Evolutionary conservation across 345 rosid genomes (phyloP).

Genomic region (Populus alba): DNA sequence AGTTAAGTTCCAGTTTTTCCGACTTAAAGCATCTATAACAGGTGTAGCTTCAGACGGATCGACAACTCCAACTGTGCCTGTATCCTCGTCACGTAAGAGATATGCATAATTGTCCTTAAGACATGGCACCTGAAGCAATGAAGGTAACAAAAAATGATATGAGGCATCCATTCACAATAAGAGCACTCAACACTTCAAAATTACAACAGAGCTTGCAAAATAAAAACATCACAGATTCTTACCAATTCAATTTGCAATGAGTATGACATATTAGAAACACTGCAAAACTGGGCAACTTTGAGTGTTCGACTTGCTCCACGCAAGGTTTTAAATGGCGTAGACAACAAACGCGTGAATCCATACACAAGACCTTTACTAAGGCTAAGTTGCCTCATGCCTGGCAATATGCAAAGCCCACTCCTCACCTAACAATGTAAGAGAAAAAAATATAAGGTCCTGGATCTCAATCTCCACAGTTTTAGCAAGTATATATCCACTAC

Average conservation of each 20-base stretch:
- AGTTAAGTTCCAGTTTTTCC: slow-evolving; percentile 75
- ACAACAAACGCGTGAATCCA: slow-evolving; percentile 69
- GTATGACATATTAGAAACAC: slow-evolving; percentile 67
- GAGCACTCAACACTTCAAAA: background rate
- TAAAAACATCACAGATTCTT: slow-evolving; percentile 15
- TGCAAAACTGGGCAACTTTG: slow-evolving; percentile 83
- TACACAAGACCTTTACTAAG: slow-evolving; percentile 78
- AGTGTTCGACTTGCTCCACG: slow-evolving; percentile 89
- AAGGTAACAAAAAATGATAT: background rate
- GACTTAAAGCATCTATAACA: slow-evolving; percentile 74
- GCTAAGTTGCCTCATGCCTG: slow-evolving; percentile 77
- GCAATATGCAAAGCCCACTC: slow-evolving; percentile 74
- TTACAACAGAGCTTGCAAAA: background rate
- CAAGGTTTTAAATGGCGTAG: slow-evolving; percentile 84
- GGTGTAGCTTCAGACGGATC: slow-evolving; percentile 96
- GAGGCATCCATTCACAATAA: background rate
- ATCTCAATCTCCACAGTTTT: background rate
- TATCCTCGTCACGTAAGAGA: slow-evolving; percentile 86
- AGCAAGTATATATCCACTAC: background rate
- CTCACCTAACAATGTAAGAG: slow-evolving; percentile 48
- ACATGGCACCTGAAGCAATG: slow-evolving; percentile 72
- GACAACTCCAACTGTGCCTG: slow-evolving; percentile 98
- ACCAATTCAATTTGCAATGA: slow-evolving; percentile 94
- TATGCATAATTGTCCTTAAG: slow-evolving; percentile 88
- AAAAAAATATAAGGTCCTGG: background rate